phyloP scores from a whole-genome alignment of 805 yeast genomes.

The Myxozyma neotropica region DNA sequence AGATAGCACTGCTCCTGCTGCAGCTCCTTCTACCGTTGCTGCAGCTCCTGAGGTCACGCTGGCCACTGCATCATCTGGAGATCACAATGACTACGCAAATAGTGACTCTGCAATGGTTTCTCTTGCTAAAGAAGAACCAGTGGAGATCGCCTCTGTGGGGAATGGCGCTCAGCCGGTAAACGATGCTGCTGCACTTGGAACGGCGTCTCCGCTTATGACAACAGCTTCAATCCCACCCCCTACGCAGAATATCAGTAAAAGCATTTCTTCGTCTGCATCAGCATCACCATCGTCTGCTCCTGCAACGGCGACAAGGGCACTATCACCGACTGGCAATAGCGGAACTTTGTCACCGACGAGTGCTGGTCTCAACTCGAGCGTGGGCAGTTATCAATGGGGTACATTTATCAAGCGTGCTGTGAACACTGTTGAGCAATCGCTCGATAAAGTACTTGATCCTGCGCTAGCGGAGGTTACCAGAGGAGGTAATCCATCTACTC shows the following conservation, averaged over 20 bases:
- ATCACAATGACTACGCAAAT: too few species aligned
- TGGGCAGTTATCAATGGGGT: conserved; percentile 35
- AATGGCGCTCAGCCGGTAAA: too few species aligned
- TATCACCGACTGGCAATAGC: background rate
- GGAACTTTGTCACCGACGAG: background rate
- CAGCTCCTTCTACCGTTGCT: background rate
- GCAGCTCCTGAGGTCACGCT: background rate
- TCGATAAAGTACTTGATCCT: conserved; percentile 45
- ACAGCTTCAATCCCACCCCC: too few species aligned
- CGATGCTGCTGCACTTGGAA: too few species aligned
- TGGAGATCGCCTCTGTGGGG: too few species aligned
- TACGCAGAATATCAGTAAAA: background rate
- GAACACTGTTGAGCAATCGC: conserved; percentile 46
- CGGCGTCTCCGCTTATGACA: too few species aligned
- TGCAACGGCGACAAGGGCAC: background rate
- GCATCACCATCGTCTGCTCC: background rate
- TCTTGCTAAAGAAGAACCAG: too few species aligned
- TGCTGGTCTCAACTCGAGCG: conserved; percentile 1
- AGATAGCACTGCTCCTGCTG: background rate
- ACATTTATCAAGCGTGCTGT: conserved; percentile 47
- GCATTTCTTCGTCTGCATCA: background rate
- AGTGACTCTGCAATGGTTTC: too few species aligned
- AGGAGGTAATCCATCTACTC: background rate
- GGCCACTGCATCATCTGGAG: background rate
- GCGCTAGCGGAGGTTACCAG: conserved; percentile 9